Evolutionary conservation across 176 grass and related monocot genomes (phyloP).

Genomic region (Puccinellia tenuiflora): DNA sequence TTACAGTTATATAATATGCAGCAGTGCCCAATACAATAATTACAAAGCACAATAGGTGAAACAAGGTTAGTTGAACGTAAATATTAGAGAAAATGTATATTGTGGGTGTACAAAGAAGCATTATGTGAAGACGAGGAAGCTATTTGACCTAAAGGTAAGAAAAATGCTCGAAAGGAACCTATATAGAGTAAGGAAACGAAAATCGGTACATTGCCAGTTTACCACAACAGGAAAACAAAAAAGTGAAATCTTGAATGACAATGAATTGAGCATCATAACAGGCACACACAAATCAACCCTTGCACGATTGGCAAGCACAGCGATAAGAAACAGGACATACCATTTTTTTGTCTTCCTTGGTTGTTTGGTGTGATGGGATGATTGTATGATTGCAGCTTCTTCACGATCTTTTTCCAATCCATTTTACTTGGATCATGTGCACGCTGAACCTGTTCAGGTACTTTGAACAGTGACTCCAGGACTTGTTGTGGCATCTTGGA

Average conservation of each 20-base stretch:
- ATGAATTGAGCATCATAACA: not conserved
- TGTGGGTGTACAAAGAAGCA: not conserved
- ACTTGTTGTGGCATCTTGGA: constrained; percentile 54
- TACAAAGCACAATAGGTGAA: not conserved
- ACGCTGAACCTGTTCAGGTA: constrained; percentile 26
- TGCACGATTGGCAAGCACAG: not conserved
- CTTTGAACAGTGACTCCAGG: constrained; percentile 67
- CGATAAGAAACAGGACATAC: constrained; percentile 27
- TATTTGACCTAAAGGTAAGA: not conserved
- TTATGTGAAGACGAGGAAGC: not conserved
- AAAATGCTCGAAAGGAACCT: not conserved
- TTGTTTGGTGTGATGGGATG: constrained; percentile 20
- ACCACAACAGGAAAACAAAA: not conserved
- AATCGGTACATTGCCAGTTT: not conserved
- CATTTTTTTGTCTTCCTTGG: constrained; percentile 35
- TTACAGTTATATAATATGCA: constrained; percentile 31
- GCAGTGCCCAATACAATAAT: not conserved
- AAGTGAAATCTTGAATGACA: not conserved
- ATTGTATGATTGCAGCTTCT: constrained; percentile 58
- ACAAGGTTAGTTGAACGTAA: not conserved
- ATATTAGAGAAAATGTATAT: not conserved
- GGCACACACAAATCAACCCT: not conserved
- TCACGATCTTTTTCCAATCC: constrained; percentile 83
- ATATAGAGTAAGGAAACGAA: not conserved
- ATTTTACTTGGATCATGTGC: constrained; percentile 49